These are phyloP conservation scores for Nyctanthes arbortristis DNA, from an alignment of 257 asterid genomes.

Conservation along the genomic window DNA sequence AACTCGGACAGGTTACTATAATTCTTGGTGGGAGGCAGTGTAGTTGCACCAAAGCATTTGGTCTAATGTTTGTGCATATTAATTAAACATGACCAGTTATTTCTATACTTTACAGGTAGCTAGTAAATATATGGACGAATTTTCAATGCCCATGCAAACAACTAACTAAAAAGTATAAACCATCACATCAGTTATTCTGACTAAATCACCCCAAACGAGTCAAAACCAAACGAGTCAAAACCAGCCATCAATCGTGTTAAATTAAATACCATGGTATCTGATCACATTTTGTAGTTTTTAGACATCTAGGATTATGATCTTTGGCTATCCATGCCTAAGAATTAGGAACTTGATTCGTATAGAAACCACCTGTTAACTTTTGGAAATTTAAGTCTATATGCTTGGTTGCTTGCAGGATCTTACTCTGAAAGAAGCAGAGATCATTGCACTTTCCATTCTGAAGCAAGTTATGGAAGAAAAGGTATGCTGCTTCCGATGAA, in stretches of 20 bases:
- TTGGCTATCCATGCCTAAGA: not conserved
- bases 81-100: not conserved
- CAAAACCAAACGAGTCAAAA: not conserved
- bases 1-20: not conserved
- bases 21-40: not conserved
- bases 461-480: constrained; percentile 95
- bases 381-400: constrained; percentile 8
- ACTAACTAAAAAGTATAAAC: not conserved
- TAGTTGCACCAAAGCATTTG: not conserved
- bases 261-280: not conserved
- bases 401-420: constrained; percentile 53
- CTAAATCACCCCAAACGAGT: no score
- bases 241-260: not conserved
- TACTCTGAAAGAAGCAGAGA: constrained; percentile 80
- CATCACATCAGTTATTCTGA: no score
- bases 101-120: not conserved
- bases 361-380: not conserved
- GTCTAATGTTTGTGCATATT: not conserved
- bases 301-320: no score
- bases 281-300: not conserved
- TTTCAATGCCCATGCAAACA: not conserved
- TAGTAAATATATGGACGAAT: no score
- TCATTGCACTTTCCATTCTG: constrained; percentile 77
- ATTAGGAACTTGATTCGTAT: no score
- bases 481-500: constrained; percentile 33